Conservation (phyloP, 2,329 filamentous ascomycete species). For the Ophiostoma australiae region DNA sequence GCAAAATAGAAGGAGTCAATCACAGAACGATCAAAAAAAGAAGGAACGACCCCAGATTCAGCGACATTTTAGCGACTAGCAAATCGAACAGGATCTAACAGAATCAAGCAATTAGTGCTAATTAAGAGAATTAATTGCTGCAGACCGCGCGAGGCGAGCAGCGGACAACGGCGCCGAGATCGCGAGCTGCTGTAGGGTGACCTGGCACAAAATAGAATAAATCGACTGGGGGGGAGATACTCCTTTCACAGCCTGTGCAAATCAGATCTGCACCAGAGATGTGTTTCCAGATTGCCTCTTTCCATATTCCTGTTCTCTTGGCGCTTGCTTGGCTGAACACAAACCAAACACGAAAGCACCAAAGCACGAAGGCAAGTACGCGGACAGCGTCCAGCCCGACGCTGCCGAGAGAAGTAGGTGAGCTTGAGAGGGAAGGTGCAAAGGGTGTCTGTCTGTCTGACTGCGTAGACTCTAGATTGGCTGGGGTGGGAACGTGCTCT, state of each 20-base stretch:
- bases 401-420: slow-evolving; percentile 10
- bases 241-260: background rate
- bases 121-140: background rate
- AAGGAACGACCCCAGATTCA: slow-evolving; percentile 2
- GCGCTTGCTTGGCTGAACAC: background rate
- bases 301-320: background rate
- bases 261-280: slow-evolving; percentile 2
- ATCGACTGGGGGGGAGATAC: background rate
- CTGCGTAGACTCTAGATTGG: background rate
- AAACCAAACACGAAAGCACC: background rate
- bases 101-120: background rate
- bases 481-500: slow-evolving; percentile 4
- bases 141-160: background rate
- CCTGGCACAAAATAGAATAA: background rate
- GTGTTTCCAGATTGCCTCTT: slow-evolving; percentile 3
- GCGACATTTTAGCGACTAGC: background rate
- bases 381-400: background rate
- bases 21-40: background rate
- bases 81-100: background rate
- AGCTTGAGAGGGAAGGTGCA: background rate
- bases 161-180: background rate
- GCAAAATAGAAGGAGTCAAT: background rate
- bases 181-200: background rate
- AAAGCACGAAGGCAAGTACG: background rate
- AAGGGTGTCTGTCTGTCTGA: background rate